Evolutionary conservation across 495 filamentous ascomycete species (phyloP), one percentile per base, ranked within the genome.

Genomic region (Hypomontagnella submonticulosa): DNA sequence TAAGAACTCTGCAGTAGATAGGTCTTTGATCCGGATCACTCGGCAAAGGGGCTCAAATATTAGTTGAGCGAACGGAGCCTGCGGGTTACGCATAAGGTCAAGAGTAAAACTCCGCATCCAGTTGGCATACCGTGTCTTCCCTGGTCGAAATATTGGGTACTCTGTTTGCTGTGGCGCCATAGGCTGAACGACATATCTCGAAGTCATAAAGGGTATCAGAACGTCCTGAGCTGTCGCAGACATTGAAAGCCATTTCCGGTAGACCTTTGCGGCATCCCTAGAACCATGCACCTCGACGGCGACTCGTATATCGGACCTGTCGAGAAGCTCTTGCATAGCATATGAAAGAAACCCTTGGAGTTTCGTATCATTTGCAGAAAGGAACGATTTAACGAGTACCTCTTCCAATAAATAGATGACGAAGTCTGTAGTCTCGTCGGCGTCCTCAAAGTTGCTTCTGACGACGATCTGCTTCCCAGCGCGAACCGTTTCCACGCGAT

Each of bases 311-410:
- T 88, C 86, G 70, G 88, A 88, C 59, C 88, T 86, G 53, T 87
- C 88, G 7, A 98, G 84, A 7, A 99, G 81, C 67, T 95, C 90
- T 75, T 99, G 95, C 89, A 98, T 97, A 2, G 88, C 90, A 72
- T 88, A 98, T 11, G 93, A 91, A 12, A 99, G 80, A 72, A 96
- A 97, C 0, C 92, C 92, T 71, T 97, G 93, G 13, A 91, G 84
- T 69, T 87, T 88, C 0, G 93, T 89, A 70, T 97, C 95, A 1
- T 87, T 93, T 8, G 90, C 89, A 2, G 93, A 94, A 33, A 94
- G 79, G 71, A 99, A 99, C 10, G 93, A 89, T 65, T 93, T 91
- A 49, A 98, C 92, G 18, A 98, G 79, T 1, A 96, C 88, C 70
- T 95, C 83, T 66, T 96, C 90, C 6, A 99, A 83, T 42, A 95